These are phyloP conservation scores for Stagonosporopsis rhizophila DNA, from an alignment of 2,329 filamentous ascomycete genomes.

Conservation along the genomic window DNA sequence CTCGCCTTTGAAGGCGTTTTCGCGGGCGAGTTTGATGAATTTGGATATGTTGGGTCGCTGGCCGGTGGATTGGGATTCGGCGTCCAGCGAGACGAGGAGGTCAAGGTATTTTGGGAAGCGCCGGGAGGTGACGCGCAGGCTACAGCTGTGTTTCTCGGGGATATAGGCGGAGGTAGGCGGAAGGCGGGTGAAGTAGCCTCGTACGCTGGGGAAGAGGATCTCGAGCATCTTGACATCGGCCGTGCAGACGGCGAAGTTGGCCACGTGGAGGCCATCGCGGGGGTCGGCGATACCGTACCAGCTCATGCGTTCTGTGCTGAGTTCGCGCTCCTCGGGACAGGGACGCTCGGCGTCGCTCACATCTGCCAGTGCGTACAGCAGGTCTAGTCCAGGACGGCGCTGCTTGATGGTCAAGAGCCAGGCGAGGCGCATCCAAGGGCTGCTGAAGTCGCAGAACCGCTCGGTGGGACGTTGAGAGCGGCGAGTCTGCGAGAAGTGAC, in stretches of 20 bases:
- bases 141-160: constrained; percentile 63
- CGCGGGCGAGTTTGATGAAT: constrained; percentile 69
- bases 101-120: constrained; percentile 66
- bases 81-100: constrained; percentile 62
- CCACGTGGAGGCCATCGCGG: constrained; percentile 67
- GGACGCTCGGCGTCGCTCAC: constrained; percentile 63
- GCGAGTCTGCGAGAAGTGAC: constrained; percentile 69
- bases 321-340: constrained; percentile 65
- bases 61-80: constrained; percentile 45
- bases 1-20: constrained; percentile 55
- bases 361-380: constrained; percentile 73
- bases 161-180: constrained; percentile 26
- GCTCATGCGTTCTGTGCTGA: constrained; percentile 56
- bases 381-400: constrained; percentile 67
- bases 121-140: constrained; percentile 68
- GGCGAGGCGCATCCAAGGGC: constrained; percentile 83
- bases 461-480: constrained; percentile 64
- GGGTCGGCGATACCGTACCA: constrained; percentile 82
- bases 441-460: constrained; percentile 79
- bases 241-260: constrained; percentile 77
- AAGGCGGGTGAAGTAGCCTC: constrained; percentile 66
- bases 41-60: constrained; percentile 62
- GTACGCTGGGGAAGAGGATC: constrained; percentile 74
- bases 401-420: constrained; percentile 82
- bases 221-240: constrained; percentile 77